Conservation (phyloP, 768 basidiomycete species). For the Mycena albidolilacea region DNA sequence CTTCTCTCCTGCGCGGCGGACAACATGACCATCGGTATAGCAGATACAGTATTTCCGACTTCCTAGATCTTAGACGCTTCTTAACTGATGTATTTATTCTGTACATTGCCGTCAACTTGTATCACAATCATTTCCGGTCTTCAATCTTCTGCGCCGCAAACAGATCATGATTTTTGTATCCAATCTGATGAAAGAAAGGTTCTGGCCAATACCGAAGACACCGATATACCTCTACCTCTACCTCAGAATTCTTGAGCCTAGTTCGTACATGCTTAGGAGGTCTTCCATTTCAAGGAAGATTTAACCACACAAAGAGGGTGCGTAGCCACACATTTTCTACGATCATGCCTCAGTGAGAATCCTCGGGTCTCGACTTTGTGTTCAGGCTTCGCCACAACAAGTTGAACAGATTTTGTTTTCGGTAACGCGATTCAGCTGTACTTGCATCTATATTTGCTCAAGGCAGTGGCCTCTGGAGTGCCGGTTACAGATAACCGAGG, state of each 20-base stretch:
- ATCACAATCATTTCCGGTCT: not conserved
- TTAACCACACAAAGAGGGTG: too few species aligned
- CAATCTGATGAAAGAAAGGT: too few species aligned
- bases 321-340: too few species aligned
- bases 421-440: too few species aligned
- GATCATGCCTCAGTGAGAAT: not conserved
- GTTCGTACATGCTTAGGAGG: too few species aligned
- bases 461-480: not conserved
- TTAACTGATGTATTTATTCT: not conserved
- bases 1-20: not conserved
- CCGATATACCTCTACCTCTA: too few species aligned
- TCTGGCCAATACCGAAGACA: too few species aligned
- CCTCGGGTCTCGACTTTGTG: not conserved
- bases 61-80: not conserved
- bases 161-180: too few species aligned
- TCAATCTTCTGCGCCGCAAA: not conserved
- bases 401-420: not conserved
- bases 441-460: too few species aligned
- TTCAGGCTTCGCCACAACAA: not conserved
- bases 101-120: not conserved
- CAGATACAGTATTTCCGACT: not conserved
- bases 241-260: too few species aligned
- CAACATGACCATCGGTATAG: conserved; percentile 19
- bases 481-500: not conserved
- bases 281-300: too few species aligned